Percentiles rank a stretch among this genome's conserved stretches.
phyloP scores from a whole-genome alignment of 169 alveolate species.

The Plasmodium cynomolgi region DNA sequence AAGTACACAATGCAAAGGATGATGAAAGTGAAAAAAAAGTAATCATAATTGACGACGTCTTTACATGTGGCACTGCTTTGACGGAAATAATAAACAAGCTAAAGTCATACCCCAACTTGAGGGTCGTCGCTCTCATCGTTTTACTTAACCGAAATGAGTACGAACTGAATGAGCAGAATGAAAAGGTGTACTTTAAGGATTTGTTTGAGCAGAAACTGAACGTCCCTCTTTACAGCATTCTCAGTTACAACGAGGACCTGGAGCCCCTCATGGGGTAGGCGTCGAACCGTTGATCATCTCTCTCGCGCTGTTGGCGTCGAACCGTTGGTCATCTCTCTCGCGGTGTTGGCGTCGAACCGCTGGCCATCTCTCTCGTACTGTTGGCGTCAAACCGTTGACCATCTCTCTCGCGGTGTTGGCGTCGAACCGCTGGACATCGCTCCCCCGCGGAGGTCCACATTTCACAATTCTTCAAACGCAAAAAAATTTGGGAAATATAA shows the following conservation, averaged over 20 bases:
- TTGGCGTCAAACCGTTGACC: background rate
- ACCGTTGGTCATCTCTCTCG: too few relatives aligned
- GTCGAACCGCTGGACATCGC: background rate
- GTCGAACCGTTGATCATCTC: background rate
- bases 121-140: conserved; percentile 24
- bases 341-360: background rate
- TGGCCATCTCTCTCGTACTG: background rate
- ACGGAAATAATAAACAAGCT: conserved; percentile 29
- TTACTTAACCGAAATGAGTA: conserved; percentile 49
- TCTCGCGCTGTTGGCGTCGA: background rate
- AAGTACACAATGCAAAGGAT: background rate
- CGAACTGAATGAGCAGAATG: conserved; percentile 34
- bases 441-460: background rate
- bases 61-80: conserved; percentile 63
- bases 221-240: conserved; percentile 24
- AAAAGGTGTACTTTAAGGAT: conserved; percentile 38
- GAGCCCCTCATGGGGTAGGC: background rate
- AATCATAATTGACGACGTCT: conserved; percentile 51
- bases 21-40: conserved; percentile 8
- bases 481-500: background rate
- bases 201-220: conserved; percentile 15
- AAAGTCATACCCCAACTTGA: background rate
- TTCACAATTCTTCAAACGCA: background rate
- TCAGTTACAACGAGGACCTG: conserved; percentile 29
- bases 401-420: background rate